These are phyloP conservation scores for Teratosphaeria epicoccoides DNA, from an alignment of 2,329 filamentous ascomycete species.

Conservation along the genomic window DNA sequence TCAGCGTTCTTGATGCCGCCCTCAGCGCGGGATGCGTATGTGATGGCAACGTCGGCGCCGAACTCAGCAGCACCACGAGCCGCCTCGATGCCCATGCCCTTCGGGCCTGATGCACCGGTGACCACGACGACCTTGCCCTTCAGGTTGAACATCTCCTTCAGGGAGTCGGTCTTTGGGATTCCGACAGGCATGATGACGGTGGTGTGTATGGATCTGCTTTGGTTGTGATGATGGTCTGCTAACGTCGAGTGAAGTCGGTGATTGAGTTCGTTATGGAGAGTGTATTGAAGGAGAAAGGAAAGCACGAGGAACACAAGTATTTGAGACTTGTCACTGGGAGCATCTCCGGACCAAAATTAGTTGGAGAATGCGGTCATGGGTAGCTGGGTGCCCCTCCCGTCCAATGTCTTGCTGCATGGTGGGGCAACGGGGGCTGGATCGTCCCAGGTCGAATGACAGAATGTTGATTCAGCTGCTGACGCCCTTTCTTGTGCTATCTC, in stretches of 20 bases:
- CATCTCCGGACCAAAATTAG: neutral
- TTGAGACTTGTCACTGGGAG: neutral
- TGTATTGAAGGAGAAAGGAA: neutral
- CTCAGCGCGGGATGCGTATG: conserved; percentile 51
- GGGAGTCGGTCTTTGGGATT: conserved; percentile 46
- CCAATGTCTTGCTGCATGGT: neutral
- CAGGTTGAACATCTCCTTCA: conserved; percentile 46
- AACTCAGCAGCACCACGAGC: conserved; percentile 55
- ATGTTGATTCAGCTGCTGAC: neutral
- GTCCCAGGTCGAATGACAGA: neutral
- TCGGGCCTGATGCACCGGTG: conserved; percentile 48
- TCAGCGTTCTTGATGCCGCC: conserved; percentile 57
- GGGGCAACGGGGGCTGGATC: neutral
- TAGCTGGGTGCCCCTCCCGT: neutral
- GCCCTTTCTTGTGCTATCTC: neutral
- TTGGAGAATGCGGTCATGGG: neutral
- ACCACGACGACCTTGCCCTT: conserved; percentile 45
- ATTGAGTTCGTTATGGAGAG: neutral
- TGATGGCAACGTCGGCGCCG: conserved; percentile 55
- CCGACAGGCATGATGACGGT: conserved; percentile 39
- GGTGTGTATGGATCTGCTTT: neutral
- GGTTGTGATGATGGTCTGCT: neutral
- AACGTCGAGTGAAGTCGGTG: neutral
- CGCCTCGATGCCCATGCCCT: conserved; percentile 57
- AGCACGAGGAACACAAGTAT: neutral